A percentile compares a stretch with the other conserved stretches of the same genome.
Conservation (phyloP, 2,329 filamentous ascomycete genomes). For the Stachybotrys chartarum region DNA sequence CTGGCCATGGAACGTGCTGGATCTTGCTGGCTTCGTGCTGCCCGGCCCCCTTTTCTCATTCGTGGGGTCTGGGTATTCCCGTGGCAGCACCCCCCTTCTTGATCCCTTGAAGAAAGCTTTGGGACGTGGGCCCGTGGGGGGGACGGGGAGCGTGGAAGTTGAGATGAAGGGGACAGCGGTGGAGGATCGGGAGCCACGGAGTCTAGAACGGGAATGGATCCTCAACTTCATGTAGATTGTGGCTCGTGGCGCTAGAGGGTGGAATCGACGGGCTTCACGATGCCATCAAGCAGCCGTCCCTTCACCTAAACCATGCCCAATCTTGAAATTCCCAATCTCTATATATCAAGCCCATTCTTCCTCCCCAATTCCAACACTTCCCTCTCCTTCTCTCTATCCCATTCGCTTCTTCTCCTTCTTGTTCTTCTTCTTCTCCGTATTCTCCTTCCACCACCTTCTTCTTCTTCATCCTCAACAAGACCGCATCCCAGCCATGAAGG, state of each 20-base stretch:
- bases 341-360: no score
- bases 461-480: not conserved
- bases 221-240: not conserved
- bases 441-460: not conserved
- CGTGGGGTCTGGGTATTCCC: not conserved
- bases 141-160: not conserved
- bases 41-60: not conserved
- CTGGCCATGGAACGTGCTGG: not conserved
- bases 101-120: no score
- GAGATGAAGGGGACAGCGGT: not conserved
- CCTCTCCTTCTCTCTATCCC: not conserved
- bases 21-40: no score
- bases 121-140: not conserved
- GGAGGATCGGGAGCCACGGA: no score
- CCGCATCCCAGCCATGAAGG: slow-evolving; percentile 7
- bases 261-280: not conserved
- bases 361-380: no score
- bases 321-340: not conserved
- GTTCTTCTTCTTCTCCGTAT: no score
- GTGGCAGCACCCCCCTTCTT: not conserved
- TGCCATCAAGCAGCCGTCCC: not conserved
- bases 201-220: not conserved
- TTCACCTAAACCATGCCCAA: not conserved
- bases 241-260: not conserved
- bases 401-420: not conserved